These are phyloP conservation scores for Aspergillus ibericus DNA, from an alignment of 2,329 filamentous ascomycete genomes.

Conservation along the genomic window DNA sequence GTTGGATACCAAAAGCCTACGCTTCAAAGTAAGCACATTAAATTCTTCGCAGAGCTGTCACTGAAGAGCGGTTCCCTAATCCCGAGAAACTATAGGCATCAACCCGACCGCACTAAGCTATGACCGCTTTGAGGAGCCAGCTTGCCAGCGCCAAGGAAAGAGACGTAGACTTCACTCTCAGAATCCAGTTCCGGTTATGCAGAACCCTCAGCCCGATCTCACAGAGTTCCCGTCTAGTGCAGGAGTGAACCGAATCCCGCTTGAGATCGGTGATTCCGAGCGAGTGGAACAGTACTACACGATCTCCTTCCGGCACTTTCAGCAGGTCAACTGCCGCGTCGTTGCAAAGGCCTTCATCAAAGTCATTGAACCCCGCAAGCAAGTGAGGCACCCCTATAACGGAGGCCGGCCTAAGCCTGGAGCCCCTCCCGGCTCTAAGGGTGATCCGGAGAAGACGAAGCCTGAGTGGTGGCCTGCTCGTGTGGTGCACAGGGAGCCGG, in stretches of 20 bases:
- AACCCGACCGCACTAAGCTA: constrained; percentile 21
- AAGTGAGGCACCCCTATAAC: constrained; percentile 51
- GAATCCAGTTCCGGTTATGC: constrained; percentile 18
- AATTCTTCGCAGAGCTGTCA: too few relatives aligned
- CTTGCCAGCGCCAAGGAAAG: constrained; percentile 28
- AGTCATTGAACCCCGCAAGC: constrained; percentile 49
- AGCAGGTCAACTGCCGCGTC: constrained; percentile 48
- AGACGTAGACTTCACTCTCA: constrained; percentile 28
- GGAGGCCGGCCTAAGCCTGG: constrained; percentile 40
- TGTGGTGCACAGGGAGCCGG: constrained; percentile 51
- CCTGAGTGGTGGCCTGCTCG: constrained; percentile 47
- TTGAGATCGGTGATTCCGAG: constrained; percentile 41
- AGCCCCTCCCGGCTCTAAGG: constrained; percentile 38
- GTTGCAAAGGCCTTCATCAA: constrained; percentile 50
- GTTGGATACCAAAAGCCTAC: constrained; percentile 30
- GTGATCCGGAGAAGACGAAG: constrained; percentile 47
- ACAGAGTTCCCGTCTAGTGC: constrained; percentile 23
- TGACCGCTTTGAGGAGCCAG: constrained; percentile 10
- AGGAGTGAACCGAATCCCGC: constrained; percentile 28
- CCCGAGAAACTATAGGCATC: constrained; percentile 11
- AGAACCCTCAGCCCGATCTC: constrained; percentile 20
- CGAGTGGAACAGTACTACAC: constrained; percentile 43
- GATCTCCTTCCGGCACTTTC: constrained; percentile 43
- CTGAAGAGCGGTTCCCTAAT: background rate
- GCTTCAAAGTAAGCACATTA: constrained; percentile 27